Base-by-base conservation (phyloP, 345 rosid genomes). In the Garcia nutans region DNA sequence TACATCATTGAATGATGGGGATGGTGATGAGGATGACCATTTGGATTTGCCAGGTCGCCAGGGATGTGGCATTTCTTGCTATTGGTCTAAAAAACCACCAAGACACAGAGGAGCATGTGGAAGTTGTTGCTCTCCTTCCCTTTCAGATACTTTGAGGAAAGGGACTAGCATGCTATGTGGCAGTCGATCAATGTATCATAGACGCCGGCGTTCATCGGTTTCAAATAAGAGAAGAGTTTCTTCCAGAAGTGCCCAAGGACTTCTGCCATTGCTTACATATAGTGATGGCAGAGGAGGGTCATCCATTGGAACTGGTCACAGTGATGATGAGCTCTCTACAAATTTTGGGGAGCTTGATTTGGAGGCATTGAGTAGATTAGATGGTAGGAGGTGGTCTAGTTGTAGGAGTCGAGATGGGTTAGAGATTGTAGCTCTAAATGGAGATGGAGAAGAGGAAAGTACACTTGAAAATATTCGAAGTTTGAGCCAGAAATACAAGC, bases 321-420 rank as follows among this genome's bases (percentile, higher is more conserved):
- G 94, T 75, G 98, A 93, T 68, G 99, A 92, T 69, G 99, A 89
- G 82, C 94, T 96, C 26, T 93, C 96, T 33, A 92, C 97, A n/a
- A 96, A 92, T 77, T 89, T 70, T 23, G 98, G 93, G 69, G 99
- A 96, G 89, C 87, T 93, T 23, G 97, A 93, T 85, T 85, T 96
- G 85, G 99, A 96, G 84, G 99, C 94, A n/a, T 80, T 90, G 84
- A 93, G 99, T 84, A 88, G 99, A 85, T 88, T 96, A 87, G 99
- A 96, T 73, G 99, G 98, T 74, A 83, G 89, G 85, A 88, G 99
- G 75, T 96, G 99, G 99, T 96, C 96, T 56, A 96, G 90, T 84
- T 92, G 90, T 80, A 87, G 94, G 89, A 91, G 94, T 88, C 94
- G 84, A 77, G 99, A 95, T 79, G 92, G 94, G 68, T 77, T 87